Base-by-base conservation (phyloP, 2,329 filamentous ascomycete species). In the Colletotrichum agaves region DNA sequence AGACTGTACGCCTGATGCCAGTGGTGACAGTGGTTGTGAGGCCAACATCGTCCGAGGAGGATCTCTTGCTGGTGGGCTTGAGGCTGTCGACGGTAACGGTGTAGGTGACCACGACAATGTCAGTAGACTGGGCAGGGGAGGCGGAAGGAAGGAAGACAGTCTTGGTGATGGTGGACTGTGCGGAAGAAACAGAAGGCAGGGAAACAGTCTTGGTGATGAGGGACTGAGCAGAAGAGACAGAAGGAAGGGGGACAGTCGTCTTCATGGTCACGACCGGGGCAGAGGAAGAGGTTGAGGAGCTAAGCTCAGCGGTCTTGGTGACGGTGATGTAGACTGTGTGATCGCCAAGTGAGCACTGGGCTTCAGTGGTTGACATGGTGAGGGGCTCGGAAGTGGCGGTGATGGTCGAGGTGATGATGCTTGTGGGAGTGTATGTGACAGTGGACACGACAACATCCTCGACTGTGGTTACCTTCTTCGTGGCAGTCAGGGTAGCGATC, bases 301-400 rank as follows among this genome's bases (percentile, higher is more conserved):
- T 53, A 12, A 37, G 47, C 31, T 19, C 46, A 41, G 55, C 43
- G 8, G 61, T 55, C 67, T 71, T 41, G 46, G 67, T 72, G 59
- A 72, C 35, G 11, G 69, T 71, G 31, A 63, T 23, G 43, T 60
- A 67, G 43, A 66, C 46, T 3, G 69, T 70, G 17, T 69, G 69
- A 17, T 63, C 39, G 13, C 49, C 44, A 12, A 11, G 53, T 13
- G 63, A 67, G 58, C 58, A 63, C 53, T 59, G 46, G 17, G 44
- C 56, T 44, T 55, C 64, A 1, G 37, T 41, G 27, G 47, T 39
- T 4, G 47, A n/a, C 35, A 46, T 35, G 19, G 33, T 13, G 23
- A 39, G 27, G 19, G 43, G 39, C 46, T 58, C 27, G 4, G 39
- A 27, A 19, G 39, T 39, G 35, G 62, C 43, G 11, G 57, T 61